Conservation (phyloP, 1,284 basidiomycete species). For the Irpex lacteus region DNA sequence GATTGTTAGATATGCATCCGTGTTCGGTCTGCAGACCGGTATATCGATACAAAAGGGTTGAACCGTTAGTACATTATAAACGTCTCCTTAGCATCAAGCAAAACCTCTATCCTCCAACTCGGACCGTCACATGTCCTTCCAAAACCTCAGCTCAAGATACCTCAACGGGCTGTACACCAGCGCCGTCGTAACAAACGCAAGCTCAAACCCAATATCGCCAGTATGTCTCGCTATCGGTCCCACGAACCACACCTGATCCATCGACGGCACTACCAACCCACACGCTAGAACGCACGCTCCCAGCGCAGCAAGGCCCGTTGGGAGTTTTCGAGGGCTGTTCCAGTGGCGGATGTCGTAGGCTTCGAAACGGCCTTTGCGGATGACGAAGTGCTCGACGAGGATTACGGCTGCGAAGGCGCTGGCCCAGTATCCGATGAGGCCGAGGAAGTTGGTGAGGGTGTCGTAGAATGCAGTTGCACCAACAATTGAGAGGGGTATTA, state of each 20-base stretch:
- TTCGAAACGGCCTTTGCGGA: slow-evolving; percentile 49
- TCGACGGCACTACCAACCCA: slow-evolving; percentile 61
- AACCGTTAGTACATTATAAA: background rate
- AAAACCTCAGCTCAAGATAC: slow-evolving; percentile 31
- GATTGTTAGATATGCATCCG: no score
- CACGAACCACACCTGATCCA: slow-evolving; percentile 71
- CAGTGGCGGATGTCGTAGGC: slow-evolving; percentile 53
- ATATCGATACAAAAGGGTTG: background rate
- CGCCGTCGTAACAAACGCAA: slow-evolving; percentile 54
- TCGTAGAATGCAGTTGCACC: slow-evolving; percentile 67
- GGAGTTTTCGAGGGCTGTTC: slow-evolving; percentile 54
- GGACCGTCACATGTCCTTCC: slow-evolving; percentile 21
- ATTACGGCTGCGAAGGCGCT: slow-evolving; percentile 57
- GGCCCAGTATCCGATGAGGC: slow-evolving; percentile 75
- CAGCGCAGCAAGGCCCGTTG: slow-evolving; percentile 63
- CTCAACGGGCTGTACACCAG: slow-evolving; percentile 61
- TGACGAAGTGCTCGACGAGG: slow-evolving; percentile 61
- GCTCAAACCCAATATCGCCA: slow-evolving; percentile 78
- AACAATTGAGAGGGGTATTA: slow-evolving; percentile 62
- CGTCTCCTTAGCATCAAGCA: background rate
- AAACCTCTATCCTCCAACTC: background rate
- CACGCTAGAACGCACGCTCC: slow-evolving; percentile 48
- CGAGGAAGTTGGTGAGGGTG: slow-evolving; percentile 66
- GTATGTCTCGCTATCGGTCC: slow-evolving; percentile 69
- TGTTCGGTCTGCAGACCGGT: no score